phyloP scores from a whole-genome alignment of 2,329 filamentous ascomycete species.

The Colletotrichum euphorbiae region DNA sequence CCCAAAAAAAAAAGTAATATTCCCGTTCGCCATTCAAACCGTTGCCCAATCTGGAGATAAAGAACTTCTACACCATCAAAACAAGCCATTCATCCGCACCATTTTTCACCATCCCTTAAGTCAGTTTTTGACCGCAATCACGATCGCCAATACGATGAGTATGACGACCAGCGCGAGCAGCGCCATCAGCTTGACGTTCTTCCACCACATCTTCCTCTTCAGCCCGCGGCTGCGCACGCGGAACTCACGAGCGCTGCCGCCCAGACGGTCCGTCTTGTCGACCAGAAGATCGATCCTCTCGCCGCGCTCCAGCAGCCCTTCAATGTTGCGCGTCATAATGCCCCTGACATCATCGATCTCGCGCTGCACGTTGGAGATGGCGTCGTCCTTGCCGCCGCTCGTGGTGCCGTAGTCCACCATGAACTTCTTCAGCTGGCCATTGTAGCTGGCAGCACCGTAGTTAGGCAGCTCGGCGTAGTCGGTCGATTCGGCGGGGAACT shows the following conservation, averaged over 20 bases:
- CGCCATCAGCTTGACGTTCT: constrained; percentile 96
- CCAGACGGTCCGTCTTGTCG: constrained; percentile 94
- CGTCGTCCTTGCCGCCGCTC: constrained; percentile 79
- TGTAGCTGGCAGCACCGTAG: constrained; percentile 92
- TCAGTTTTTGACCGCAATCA: constrained; percentile 64
- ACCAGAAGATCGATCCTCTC: constrained; percentile 94
- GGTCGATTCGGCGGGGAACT: constrained; percentile 73
- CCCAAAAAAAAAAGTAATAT: constrained; percentile 28
- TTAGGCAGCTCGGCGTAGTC: constrained; percentile 84
- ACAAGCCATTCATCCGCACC: background rate
- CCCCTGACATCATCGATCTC: constrained; percentile 94
- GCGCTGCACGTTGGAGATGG: constrained; percentile 82
- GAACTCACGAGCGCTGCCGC: constrained; percentile 90
- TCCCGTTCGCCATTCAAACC: constrained; percentile 37
- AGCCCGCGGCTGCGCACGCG: constrained; percentile 86
- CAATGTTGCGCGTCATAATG: constrained; percentile 97
- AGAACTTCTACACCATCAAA: constrained; percentile 27
- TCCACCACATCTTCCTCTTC: constrained; percentile 99
- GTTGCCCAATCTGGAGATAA: constrained; percentile 35
- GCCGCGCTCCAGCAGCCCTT: constrained; percentile 86
- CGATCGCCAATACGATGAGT: constrained; percentile 66
- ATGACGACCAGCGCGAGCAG: constrained; percentile 77
- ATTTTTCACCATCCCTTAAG: constrained; percentile 8
- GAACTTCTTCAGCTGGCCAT: constrained; percentile 78
- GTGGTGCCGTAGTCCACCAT: constrained; percentile 90